These are phyloP conservation scores for Cladosporium cucumerinum DNA, from an alignment of 2,329 filamentous ascomycete species.

Conservation along the genomic window DNA sequence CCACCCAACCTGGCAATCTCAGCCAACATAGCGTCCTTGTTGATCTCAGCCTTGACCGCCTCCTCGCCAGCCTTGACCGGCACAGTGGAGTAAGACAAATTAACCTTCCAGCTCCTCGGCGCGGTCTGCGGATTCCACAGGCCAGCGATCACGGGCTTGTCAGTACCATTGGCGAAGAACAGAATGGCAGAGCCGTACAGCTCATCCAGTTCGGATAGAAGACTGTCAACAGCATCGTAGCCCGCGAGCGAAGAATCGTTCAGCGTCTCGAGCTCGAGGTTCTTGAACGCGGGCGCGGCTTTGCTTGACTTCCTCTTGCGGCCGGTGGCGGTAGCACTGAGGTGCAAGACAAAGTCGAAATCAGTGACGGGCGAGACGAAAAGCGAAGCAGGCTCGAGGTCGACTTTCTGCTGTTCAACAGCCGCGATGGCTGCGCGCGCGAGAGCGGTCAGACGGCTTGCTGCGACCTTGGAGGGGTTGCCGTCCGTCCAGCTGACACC, in stretches of 20 bases:
- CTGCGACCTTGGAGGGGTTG: constrained; percentile 74
- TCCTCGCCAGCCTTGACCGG: constrained; percentile 42
- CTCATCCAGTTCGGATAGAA: constrained; percentile 64
- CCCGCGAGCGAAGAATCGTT: constrained; percentile 47
- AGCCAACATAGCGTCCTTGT: constrained; percentile 63
- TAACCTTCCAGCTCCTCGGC: constrained; percentile 64
- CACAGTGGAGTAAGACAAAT: constrained; percentile 65
- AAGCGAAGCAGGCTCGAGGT: constrained; percentile 52
- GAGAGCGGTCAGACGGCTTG: constrained; percentile 75
- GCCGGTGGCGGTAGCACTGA: constrained; percentile 52
- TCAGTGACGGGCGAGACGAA: constrained; percentile 72
- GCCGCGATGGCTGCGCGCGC: constrained; percentile 71
- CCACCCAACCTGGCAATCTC: constrained; percentile 66
- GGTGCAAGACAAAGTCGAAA: constrained; percentile 80
- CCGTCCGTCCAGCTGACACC: constrained; percentile 78
- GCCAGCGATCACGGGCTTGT: constrained; percentile 58
- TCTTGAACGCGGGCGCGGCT: constrained; percentile 68
- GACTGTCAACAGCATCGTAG: constrained; percentile 59
- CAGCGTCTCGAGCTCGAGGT: constrained; percentile 62
- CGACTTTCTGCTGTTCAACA: constrained; percentile 30
- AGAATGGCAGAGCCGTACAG: constrained; percentile 68
- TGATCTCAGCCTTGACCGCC: constrained; percentile 54
- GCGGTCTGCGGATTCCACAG: constrained; percentile 61
- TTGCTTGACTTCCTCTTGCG: constrained; percentile 34
- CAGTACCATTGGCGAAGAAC: constrained; percentile 69